Conservation (phyloP, 2,329 filamentous ascomycete species). For the Fusarium floridanum region DNA sequence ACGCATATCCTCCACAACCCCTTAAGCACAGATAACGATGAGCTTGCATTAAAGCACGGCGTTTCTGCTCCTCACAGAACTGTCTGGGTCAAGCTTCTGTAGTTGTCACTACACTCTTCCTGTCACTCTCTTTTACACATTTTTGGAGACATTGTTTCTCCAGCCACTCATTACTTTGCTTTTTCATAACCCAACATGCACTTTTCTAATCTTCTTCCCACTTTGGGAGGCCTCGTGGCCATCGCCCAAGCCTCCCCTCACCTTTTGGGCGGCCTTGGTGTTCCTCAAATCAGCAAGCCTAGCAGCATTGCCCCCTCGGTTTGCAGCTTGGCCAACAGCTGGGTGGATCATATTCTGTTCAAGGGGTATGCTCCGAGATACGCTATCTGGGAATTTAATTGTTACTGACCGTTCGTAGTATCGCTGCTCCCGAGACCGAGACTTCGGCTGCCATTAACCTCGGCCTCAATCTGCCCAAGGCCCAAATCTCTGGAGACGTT, state of each 20-base stretch:
- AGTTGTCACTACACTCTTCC: slow-evolving; percentile 20
- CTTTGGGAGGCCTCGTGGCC: slow-evolving; percentile 35
- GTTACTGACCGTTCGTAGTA: background rate
- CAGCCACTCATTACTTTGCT: slow-evolving; percentile 40
- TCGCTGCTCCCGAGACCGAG: slow-evolving; percentile 35
- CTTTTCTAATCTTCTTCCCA: slow-evolving; percentile 32
- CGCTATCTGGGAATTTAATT: background rate
- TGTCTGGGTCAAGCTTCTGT: slow-evolving; percentile 4
- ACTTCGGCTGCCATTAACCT: slow-evolving; percentile 36
- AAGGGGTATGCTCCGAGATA: slow-evolving; percentile 7
- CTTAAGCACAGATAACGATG: background rate
- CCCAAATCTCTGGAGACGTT: slow-evolving; percentile 63
- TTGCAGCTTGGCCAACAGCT: slow-evolving; percentile 31
- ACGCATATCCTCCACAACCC: background rate
- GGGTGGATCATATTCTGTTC: slow-evolving; percentile 34
- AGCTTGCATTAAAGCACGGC: slow-evolving; percentile 14
- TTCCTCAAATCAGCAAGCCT: background rate
- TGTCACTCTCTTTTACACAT: slow-evolving; percentile 35
- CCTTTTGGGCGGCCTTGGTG: slow-evolving; percentile 11
- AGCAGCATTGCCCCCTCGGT: background rate
- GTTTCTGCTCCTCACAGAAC: background rate
- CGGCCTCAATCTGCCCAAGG: slow-evolving; percentile 42
- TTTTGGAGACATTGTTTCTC: slow-evolving; percentile 34
- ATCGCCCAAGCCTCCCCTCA: slow-evolving; percentile 37
- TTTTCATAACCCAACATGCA: slow-evolving; percentile 26